Conservation (phyloP, 345 rosid genomes). For the Anastatica hierochuntica region DNA sequence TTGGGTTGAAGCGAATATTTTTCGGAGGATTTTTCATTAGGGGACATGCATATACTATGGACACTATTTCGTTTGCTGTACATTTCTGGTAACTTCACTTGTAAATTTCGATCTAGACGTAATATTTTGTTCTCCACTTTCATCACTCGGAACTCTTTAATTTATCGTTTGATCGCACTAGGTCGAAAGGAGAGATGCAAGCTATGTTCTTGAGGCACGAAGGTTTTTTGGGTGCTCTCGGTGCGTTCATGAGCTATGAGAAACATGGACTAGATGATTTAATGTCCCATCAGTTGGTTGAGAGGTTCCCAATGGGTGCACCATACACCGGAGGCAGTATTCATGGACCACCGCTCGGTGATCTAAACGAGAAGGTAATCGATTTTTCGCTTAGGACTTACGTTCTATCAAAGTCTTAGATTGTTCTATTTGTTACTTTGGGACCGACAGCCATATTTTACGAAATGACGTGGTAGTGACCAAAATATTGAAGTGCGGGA, state of each 20-base stretch:
- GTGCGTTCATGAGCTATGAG: conserved; percentile 98
- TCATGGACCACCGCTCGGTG: conserved; percentile 95
- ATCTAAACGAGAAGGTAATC: conserved; percentile 92
- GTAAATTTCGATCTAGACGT: not conserved
- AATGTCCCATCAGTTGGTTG: conserved; percentile 97
- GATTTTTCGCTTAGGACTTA: too few species aligned
- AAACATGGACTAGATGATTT: conserved; percentile 97
- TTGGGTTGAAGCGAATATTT: conserved; percentile 88
- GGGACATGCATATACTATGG: conserved; percentile 99
- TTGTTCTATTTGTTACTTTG: too few species aligned
- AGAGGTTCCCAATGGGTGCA: conserved; percentile 99
- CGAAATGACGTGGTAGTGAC: too few species aligned
- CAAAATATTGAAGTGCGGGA: too few species aligned
- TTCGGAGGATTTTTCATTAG: conserved; percentile 97
- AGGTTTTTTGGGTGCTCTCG: conserved; percentile 94
- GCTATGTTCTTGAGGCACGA: conserved; percentile 99
- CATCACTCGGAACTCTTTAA: not conserved
- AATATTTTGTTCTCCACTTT: not conserved
- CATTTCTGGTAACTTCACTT: conserved; percentile 66
- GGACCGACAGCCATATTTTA: too few species aligned
- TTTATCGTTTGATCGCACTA: conserved; percentile 21
- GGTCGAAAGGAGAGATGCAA: conserved; percentile 91
- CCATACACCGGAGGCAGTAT: conserved; percentile 94
- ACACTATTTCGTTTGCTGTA: conserved; percentile 97
- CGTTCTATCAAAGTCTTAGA: too few species aligned